Conservation (phyloP, 169 alveolate genomes). For the Fabrea salina region DNA sequence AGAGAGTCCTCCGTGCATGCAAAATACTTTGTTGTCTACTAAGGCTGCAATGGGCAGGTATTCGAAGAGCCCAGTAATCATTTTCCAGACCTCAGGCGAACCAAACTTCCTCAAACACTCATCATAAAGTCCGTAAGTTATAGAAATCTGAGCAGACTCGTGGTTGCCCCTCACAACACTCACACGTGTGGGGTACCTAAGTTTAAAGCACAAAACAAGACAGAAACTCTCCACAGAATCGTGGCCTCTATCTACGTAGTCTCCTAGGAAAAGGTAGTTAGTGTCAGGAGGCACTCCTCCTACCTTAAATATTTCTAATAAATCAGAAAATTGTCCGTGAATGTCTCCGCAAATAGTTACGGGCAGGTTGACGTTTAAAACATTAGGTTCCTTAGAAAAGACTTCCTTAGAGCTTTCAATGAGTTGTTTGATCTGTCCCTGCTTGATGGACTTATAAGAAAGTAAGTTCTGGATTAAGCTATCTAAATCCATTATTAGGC, state of each 20-base stretch:
- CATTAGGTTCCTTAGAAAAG: slow-evolving; percentile 80
- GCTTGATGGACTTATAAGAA: no score
- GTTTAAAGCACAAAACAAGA: slow-evolving; percentile 89
- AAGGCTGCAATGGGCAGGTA: slow-evolving; percentile 95
- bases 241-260: slow-evolving; percentile 98
- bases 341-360: slow-evolving; percentile 96
- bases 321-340: slow-evolving; percentile 97
- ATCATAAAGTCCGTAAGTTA: slow-evolving; percentile 97
- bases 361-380: slow-evolving; percentile 86
- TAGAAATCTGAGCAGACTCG: slow-evolving; percentile 94
- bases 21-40: slow-evolving; percentile 90
- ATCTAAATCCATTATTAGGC: no score
- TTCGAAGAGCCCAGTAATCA: slow-evolving; percentile 95
- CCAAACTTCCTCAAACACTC: slow-evolving; percentile 97
- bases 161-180: slow-evolving; percentile 95
- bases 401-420: slow-evolving; percentile 66
- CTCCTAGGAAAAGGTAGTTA: slow-evolving; percentile 96
- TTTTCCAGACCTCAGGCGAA: slow-evolving; percentile 93
- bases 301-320: slow-evolving; percentile 90
- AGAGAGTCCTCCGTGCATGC: slow-evolving; percentile 98
- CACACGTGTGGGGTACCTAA: slow-evolving; percentile 82
- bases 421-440: neutral
- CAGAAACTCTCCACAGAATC: slow-evolving; percentile 93
- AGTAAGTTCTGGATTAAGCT: no score
- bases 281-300: slow-evolving; percentile 92